phyloP scores from a whole-genome alignment of 441 rosid genomes.

The Adansonia madagascariensis region DNA sequence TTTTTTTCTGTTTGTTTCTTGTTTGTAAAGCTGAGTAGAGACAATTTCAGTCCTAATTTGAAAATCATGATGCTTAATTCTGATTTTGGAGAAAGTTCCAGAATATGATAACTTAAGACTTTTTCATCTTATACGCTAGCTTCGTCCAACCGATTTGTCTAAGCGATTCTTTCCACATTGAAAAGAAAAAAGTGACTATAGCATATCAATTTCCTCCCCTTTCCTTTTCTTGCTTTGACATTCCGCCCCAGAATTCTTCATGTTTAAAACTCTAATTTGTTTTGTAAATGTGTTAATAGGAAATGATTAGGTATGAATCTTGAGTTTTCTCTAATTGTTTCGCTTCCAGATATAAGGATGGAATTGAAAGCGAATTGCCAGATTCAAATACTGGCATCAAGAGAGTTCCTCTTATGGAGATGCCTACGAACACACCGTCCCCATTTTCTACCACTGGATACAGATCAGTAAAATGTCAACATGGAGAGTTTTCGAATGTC shows the following conservation, averaged over 20 bases:
- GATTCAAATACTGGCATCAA: slow-evolving; percentile 31
- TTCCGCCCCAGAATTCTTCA: neutral
- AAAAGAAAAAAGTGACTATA: neutral
- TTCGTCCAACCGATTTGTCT: neutral
- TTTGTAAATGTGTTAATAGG: neutral
- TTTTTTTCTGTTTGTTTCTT: neutral
- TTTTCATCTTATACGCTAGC: neutral
- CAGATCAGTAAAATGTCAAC: slow-evolving; percentile 24
- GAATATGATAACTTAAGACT: neutral
- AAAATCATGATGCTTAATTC: neutral
- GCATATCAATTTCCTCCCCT: neutral
- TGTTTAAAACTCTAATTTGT: slow-evolving; percentile 8
- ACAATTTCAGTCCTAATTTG: neutral
- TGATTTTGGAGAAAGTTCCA: neutral
- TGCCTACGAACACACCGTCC: slow-evolving; percentile 47
- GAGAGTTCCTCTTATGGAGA: slow-evolving; percentile 65
- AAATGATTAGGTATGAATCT: slow-evolving; percentile 6
- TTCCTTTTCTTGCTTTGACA: neutral
- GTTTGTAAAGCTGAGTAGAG: slow-evolving; percentile 2
- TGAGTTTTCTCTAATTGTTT: slow-evolving; percentile 10
- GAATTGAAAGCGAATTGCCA: slow-evolving; percentile 33
- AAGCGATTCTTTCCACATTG: neutral
- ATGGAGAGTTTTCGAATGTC: slow-evolving; percentile 25
- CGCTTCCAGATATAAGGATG: slow-evolving; percentile 39
- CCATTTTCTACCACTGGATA: slow-evolving; percentile 23